Evolutionary conservation across 306 rosid species (phyloP).

Genomic region (Erythrophleum fordii): DNA sequence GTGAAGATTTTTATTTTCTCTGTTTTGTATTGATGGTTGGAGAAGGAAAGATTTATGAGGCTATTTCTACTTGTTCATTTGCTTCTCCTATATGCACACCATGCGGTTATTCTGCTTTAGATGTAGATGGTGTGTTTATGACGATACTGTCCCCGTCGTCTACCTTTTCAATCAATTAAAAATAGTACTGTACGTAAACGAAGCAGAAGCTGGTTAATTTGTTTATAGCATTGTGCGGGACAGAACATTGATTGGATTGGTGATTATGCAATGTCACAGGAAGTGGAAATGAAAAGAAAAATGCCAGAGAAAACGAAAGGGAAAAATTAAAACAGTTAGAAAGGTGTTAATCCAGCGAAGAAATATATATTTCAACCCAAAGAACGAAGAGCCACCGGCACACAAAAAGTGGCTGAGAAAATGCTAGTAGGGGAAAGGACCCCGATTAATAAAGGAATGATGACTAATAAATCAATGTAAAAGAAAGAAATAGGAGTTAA

Average conservation of each 20-base stretch:
- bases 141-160: not conserved
- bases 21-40: not conserved
- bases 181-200: not conserved
- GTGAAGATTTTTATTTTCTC: not conserved
- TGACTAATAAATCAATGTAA: too few relatives aligned
- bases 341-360: too few relatives aligned
- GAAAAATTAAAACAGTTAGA: too few relatives aligned
- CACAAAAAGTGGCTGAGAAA: too few relatives aligned
- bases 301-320: not conserved
- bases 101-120: not conserved
- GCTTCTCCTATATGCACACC: not conserved
- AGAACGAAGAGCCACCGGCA: too few relatives aligned
- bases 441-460: too few relatives aligned
- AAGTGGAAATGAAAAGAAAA: not conserved
- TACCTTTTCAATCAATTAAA: not conserved
- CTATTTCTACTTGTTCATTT: not conserved
- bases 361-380: too few relatives aligned
- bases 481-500: not conserved
- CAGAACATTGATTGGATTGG: not conserved
- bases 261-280: not conserved
- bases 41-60: not conserved
- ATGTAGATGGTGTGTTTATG: not conserved
- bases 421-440: too few relatives aligned
- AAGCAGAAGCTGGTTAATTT: not conserved
- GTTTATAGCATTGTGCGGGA: not conserved